phyloP scores from a whole-genome alignment of 1,284 basidiomycete species.

The Microbotryum intermedium region DNA sequence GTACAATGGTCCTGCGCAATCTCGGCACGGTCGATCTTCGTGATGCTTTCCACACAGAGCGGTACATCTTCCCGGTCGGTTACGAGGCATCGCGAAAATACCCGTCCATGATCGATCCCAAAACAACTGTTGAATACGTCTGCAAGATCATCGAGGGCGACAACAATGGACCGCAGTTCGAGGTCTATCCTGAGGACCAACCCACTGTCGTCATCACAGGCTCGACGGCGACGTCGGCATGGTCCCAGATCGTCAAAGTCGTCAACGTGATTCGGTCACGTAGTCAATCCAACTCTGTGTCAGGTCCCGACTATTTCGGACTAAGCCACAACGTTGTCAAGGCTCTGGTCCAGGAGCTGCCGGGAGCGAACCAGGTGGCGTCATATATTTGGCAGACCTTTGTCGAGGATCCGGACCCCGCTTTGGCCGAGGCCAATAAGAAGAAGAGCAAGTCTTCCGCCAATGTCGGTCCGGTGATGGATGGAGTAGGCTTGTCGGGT shows the following conservation, averaged over 20 bases:
- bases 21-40: constrained; percentile 45
- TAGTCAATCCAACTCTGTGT: constrained; percentile 70
- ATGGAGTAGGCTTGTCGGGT: background rate
- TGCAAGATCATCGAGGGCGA: constrained; percentile 73
- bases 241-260: constrained; percentile 66
- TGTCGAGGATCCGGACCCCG: constrained; percentile 46
- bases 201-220: constrained; percentile 60
- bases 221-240: constrained; percentile 71
- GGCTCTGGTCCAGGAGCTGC: constrained; percentile 68
- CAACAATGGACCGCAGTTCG: constrained; percentile 63
- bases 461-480: background rate
- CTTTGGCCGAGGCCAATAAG: background rate
- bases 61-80: constrained; percentile 74
- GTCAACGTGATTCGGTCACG: constrained; percentile 65
- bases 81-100: constrained; percentile 68
- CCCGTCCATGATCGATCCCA: constrained; percentile 59
- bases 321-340: constrained; percentile 74
- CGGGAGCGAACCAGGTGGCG: constrained; percentile 55
- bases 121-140: constrained; percentile 58
- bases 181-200: constrained; percentile 58
- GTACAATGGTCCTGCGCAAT: constrained; percentile 66
- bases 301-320: constrained; percentile 73
- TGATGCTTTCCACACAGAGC: constrained; percentile 63
- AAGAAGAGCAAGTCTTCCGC: background rate
- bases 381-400: constrained; percentile 76